Percentiles rank a stretch among this genome's conserved stretches.
phyloP scores from a whole-genome alignment of 2,329 filamentous ascomycete genomes.

The Colletotrichum shisoi region DNA sequence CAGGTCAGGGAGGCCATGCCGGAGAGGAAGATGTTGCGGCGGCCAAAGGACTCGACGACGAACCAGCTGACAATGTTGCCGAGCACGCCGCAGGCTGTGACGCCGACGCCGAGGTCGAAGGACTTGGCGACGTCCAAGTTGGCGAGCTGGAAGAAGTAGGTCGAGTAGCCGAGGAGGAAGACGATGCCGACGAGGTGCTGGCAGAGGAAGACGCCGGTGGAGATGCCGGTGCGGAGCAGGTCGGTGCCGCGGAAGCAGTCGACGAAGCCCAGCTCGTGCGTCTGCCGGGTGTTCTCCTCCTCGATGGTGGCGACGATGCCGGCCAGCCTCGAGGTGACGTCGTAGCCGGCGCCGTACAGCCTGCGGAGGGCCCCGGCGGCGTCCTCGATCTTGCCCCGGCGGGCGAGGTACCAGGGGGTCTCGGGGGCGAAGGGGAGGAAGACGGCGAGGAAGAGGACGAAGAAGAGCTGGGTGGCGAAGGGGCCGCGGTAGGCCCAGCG shows the following conservation, averaged over 20 bases:
- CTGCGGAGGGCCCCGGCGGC: conserved; percentile 52
- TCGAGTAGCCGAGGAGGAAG: conserved; percentile 66
- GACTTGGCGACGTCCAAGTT: conserved; percentile 51
- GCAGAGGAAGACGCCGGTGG: conserved; percentile 68
- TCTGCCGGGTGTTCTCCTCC: conserved; percentile 61
- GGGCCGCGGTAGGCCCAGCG: conserved; percentile 60
- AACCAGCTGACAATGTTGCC: conserved; percentile 55
- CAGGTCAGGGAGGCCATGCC: conserved; percentile 52
- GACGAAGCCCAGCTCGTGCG: conserved; percentile 56
- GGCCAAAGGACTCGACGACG: conserved; percentile 52
- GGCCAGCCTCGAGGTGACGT: conserved; percentile 59
- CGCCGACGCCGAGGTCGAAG: conserved; percentile 53
- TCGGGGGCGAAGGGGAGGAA: conserved; percentile 58
- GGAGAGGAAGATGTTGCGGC: conserved; percentile 53
- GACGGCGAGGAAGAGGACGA: conserved; percentile 55
- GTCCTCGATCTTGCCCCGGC: conserved; percentile 52
- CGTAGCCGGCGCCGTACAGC: conserved; percentile 56
- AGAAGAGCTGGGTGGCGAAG: conserved; percentile 60
- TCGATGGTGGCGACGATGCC: conserved; percentile 62
- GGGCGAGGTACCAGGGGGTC: conserved; percentile 60
- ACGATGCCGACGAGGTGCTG: conserved; percentile 72
- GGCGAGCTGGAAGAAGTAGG: conserved; percentile 59
- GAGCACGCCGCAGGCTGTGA: conserved; percentile 51
- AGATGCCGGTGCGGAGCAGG: conserved; percentile 62
- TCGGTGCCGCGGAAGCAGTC: conserved; percentile 61